These are phyloP conservation scores for Yamadazyma endophytica DNA, from an alignment of 805 yeast species.

Conservation along the genomic window DNA sequence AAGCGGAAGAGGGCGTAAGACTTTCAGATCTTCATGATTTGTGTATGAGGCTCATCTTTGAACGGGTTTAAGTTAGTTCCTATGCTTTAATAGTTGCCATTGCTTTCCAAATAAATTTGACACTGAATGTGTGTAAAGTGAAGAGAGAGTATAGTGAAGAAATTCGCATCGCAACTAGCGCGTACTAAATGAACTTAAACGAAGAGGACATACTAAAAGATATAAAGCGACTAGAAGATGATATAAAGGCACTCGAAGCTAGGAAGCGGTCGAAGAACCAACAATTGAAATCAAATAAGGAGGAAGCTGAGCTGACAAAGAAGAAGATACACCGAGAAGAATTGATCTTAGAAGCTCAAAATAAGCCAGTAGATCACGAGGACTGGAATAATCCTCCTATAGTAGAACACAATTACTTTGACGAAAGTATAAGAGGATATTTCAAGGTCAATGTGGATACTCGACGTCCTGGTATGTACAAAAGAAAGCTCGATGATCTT, in stretches of 20 bases:
- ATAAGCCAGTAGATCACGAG: constrained; percentile 2
- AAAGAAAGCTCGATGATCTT: background rate
- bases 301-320: constrained; percentile 1
- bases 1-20: no score
- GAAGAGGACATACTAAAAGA: constrained; percentile 1
- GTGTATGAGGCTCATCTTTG: no score
- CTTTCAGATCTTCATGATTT: no score
- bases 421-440: constrained; percentile 21
- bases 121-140: no score
- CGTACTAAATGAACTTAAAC: no score
- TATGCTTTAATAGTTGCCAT: no score
- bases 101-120: no score
- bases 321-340: background rate
- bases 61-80: no score
- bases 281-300: background rate
- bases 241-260: constrained; percentile 1
- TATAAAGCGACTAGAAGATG: constrained; percentile 1
- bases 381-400: constrained; percentile 12
- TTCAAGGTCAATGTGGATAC: constrained; percentile 10
- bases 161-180: no score
- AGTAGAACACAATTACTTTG: constrained; percentile 26
- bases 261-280: constrained; percentile 1
- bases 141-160: no score
- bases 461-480: background rate
- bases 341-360: background rate